Conservation (phyloP, 106 monocot species). For the Chionographis japonica region DNA sequence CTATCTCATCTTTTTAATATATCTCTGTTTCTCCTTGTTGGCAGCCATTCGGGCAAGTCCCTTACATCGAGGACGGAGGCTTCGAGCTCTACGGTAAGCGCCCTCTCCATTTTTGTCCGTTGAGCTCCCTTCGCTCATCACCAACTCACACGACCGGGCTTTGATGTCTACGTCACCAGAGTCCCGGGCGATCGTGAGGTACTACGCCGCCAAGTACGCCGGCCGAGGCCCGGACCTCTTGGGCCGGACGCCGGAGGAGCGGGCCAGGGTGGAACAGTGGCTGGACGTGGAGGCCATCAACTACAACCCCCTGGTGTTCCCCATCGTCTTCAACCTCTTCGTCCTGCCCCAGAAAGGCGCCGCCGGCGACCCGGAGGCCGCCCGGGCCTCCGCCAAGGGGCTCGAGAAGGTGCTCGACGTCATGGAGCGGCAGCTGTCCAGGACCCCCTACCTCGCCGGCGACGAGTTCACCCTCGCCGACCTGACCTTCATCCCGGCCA, state of each 20-base stretch:
- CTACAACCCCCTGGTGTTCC: conserved; percentile 30
- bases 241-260: conserved; percentile 28
- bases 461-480: conserved; percentile 32
- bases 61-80: conserved; percentile 43
- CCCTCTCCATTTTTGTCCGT: background rate
- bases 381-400: conserved; percentile 3
- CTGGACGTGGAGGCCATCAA: conserved; percentile 40
- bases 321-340: conserved; percentile 35
- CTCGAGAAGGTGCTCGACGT: conserved; percentile 32
- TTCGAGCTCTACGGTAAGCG: conserved; percentile 30
- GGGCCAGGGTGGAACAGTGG: conserved; percentile 38
- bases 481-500: conserved; percentile 21
- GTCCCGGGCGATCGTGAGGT: conserved; percentile 34
- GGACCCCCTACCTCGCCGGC: conserved; percentile 34
- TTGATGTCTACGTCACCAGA: conserved; percentile 12
- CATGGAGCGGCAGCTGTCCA: conserved; percentile 29
- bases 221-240: conserved; percentile 17
- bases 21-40: background rate
- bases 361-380: conserved; percentile 3
- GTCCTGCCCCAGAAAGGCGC: conserved; percentile 18
- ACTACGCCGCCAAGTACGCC: conserved; percentile 33
- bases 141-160: background rate
- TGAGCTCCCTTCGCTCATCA: no score
- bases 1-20: no score
- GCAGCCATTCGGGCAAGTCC: conserved; percentile 46